Evolutionary conservation across 1,284 basidiomycete species (phyloP).

Genomic region (Phaffia rhodozyma): DNA sequence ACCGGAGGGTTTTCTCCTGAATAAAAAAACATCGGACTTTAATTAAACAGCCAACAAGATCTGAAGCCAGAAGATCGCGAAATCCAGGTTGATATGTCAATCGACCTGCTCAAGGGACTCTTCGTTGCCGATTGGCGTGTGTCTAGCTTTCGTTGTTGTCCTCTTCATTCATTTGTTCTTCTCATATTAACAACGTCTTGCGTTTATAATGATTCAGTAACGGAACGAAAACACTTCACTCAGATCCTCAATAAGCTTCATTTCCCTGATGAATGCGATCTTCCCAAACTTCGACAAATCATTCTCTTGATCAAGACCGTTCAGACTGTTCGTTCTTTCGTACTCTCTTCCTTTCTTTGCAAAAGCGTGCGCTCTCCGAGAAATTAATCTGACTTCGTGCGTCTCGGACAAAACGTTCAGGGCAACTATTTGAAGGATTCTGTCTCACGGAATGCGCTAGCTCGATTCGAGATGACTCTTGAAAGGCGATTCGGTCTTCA

Average conservation of each 20-base stretch:
- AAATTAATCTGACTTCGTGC: constrained; percentile 49
- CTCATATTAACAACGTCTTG: constrained; percentile 19
- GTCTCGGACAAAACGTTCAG: constrained; percentile 43
- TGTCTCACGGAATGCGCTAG: constrained; percentile 55
- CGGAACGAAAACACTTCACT: constrained; percentile 66
- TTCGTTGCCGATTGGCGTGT: constrained; percentile 43
- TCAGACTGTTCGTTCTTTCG: constrained; percentile 43
- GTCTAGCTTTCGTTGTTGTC: constrained; percentile 26
- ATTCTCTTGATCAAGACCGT: constrained; percentile 50
- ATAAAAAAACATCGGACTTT: not conserved
- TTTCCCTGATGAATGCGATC: constrained; percentile 55
- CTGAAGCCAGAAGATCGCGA: constrained; percentile 37
- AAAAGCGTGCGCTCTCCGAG: constrained; percentile 5
- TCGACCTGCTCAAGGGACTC: constrained; percentile 53
- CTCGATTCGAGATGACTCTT: constrained; percentile 51
- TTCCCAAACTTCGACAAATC: constrained; percentile 49
- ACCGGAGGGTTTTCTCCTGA: not conserved
- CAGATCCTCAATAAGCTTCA: constrained; percentile 68
- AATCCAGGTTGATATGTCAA: constrained; percentile 67
- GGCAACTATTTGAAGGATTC: constrained; percentile 21
- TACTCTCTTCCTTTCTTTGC: not conserved
- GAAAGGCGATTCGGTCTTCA: constrained; percentile 42
- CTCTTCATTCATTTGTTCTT: not conserved
- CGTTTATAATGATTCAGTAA: constrained; percentile 43
- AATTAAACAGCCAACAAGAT: constrained; percentile 30